phyloP scores from a whole-genome alignment of 805 yeast genomes.

The Myxozyma kluyveri region DNA sequence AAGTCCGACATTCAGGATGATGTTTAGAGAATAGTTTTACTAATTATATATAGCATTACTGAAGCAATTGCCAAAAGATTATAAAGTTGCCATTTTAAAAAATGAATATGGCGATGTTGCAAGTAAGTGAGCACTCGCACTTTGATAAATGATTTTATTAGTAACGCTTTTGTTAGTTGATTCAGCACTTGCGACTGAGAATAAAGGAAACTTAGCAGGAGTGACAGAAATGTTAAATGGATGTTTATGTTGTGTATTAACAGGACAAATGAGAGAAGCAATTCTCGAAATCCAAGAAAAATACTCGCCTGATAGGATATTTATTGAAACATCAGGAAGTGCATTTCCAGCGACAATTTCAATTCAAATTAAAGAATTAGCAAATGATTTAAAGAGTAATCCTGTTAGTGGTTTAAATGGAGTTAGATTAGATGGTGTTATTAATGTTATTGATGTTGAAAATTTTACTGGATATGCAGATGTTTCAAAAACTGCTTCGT shows the following conservation, averaged over 20 bases:
- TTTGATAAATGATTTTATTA: background rate
- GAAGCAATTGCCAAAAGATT: conserved; percentile 24
- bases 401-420: background rate
- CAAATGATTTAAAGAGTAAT: conserved; percentile 12
- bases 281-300: conserved; percentile 23
- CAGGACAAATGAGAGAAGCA: conserved; percentile 31
- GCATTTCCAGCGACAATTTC: conserved; percentile 31
- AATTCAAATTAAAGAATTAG: conserved; percentile 28
- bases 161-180: conserved; percentile 20
- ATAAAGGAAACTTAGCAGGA: conserved; percentile 23
- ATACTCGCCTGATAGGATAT: conserved; percentile 27
- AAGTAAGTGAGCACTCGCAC: too few species aligned
- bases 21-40: too few species aligned
- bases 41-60: conserved; percentile 16
- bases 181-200: conserved; percentile 25
- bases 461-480: conserved; percentile 31
- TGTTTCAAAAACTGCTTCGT: conserved; percentile 26
- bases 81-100: conserved; percentile 28
- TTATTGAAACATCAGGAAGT: conserved; percentile 31
- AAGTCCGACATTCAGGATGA: background rate
- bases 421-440: conserved; percentile 26
- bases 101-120: conserved; percentile 31
- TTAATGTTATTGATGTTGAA: conserved; percentile 31
- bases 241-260: conserved; percentile 30
- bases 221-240: conserved; percentile 31